phyloP scores from a whole-genome alignment of 805 yeast species.

The Saccharomycopsis selenospora region DNA sequence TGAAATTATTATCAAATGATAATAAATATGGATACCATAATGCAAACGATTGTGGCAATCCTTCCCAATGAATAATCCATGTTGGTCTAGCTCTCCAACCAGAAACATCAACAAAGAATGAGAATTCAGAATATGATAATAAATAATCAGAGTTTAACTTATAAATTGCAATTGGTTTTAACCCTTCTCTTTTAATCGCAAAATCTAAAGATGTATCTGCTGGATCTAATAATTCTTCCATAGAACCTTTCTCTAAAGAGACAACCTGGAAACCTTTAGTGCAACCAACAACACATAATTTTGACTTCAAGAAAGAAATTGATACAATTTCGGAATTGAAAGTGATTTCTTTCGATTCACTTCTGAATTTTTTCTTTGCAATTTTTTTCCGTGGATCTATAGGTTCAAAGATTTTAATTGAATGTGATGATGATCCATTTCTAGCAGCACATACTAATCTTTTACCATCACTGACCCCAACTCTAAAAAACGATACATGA shows the following conservation, averaged over 20 bases:
- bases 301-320: constrained; percentile 80
- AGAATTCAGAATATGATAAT: constrained; percentile 84
- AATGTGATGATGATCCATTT: constrained; percentile 59
- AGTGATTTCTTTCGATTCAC: constrained; percentile 64
- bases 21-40: constrained; percentile 89
- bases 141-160: constrained; percentile 83
- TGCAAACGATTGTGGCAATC: constrained; percentile 86
- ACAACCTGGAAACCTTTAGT: constrained; percentile 95
- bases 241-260: constrained; percentile 30
- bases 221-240: constrained; percentile 86
- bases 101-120: constrained; percentile 87
- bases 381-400: constrained; percentile 43
- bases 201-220: constrained; percentile 97
- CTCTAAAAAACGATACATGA: constrained; percentile 87
- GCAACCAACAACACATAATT: constrained; percentile 82
- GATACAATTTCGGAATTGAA: constrained; percentile 89
- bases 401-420: constrained; percentile 84
- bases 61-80: constrained; percentile 96
- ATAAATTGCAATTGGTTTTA: constrained; percentile 88
- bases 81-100: constrained; percentile 96
- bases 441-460: constrained; percentile 86
- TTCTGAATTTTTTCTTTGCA: constrained; percentile 65
- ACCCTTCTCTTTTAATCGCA: constrained; percentile 72
- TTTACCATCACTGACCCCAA: constrained; percentile 87
- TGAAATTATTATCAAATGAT: constrained; percentile 83